Conservation (phyloP, 2,329 filamentous ascomycete genomes). For the Geosmithia putterillii region DNA sequence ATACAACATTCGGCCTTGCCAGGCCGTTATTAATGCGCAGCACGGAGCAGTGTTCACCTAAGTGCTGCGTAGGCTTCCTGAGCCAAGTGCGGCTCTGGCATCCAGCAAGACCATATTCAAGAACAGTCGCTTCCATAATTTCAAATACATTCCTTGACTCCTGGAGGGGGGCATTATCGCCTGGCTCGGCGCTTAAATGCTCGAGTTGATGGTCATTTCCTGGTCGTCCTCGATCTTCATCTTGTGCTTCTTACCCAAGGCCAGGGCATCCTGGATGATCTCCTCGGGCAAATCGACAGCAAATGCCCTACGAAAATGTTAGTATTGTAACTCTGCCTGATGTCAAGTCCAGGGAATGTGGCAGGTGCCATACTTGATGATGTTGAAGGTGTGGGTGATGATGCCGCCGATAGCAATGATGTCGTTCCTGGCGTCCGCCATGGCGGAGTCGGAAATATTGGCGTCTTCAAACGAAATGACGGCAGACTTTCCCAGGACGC, state of each 20-base stretch:
- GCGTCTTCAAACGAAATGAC: conserved; percentile 66
- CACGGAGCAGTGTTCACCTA: not conserved
- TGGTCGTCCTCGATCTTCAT: conserved; percentile 63
- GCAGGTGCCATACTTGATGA: conserved; percentile 46
- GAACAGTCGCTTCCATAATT: not conserved
- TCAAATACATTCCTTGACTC: not conserved
- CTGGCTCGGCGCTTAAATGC: not conserved
- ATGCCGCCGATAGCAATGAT: conserved; percentile 59
- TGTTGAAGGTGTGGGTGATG: conserved; percentile 66
- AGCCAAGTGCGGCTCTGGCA: not conserved
- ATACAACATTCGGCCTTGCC: not conserved
- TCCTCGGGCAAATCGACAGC: conserved; percentile 60
- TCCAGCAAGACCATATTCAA: not conserved
- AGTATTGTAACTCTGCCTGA: conserved; percentile 6
- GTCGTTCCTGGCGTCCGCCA: conserved; percentile 59
- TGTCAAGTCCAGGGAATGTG: not conserved
- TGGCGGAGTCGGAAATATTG: conserved; percentile 49
- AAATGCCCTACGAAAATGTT: conserved; percentile 50
- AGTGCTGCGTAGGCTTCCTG: not conserved
- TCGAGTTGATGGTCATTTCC: conserved; percentile 36
- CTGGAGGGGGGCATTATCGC: not conserved
- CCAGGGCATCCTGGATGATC: conserved; percentile 54
- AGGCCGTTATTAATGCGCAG: not conserved
- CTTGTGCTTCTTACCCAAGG: conserved; percentile 37
- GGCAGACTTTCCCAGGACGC: conserved; percentile 55